Evolutionary conservation across 2,329 filamentous ascomycete species (phyloP).

Genomic region (Hypoxylon sp.): DNA sequence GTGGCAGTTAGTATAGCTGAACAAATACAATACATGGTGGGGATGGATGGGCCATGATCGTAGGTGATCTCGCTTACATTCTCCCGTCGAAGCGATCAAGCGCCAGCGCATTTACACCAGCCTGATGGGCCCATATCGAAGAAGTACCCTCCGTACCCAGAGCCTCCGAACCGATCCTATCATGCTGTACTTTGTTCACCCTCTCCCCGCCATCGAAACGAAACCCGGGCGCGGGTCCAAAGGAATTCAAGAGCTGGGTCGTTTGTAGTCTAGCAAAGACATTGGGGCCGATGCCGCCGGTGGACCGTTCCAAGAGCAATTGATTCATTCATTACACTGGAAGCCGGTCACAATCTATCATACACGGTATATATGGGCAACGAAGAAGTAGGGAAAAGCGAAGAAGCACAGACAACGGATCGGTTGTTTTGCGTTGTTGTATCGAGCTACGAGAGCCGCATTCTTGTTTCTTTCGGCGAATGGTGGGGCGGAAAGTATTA

Average conservation of each 20-base stretch:
- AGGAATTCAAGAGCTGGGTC: constrained; percentile 70
- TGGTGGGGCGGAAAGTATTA: constrained; percentile 20
- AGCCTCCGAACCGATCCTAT: constrained; percentile 34
- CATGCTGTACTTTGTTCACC: constrained; percentile 43
- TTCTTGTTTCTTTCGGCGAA: not conserved
- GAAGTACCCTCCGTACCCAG: constrained; percentile 46
- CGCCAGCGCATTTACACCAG: constrained; percentile 80
- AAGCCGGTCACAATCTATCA: constrained; percentile 17
- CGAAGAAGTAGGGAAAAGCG: not conserved
- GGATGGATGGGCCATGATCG: not conserved
- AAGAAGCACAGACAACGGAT: not conserved
- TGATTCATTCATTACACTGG: constrained; percentile 67
- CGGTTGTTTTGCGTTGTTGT: constrained; percentile 19
- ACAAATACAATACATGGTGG: not conserved
- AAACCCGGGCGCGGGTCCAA: constrained; percentile 71
- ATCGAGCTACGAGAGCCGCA: constrained; percentile 26
- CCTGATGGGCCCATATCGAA: constrained; percentile 71
- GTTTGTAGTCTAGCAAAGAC: constrained; percentile 72
- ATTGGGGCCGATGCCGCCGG: constrained; percentile 70
- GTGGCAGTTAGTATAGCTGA: constrained; percentile 31
- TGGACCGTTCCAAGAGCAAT: constrained; percentile 77
- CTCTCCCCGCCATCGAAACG: constrained; percentile 72
- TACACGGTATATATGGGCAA: not conserved
- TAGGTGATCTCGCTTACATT: constrained; percentile 59
- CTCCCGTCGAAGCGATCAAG: constrained; percentile 84